Conservation (phyloP, 768 basidiomycete genomes). For the Leucogyrophana mollusca region DNA sequence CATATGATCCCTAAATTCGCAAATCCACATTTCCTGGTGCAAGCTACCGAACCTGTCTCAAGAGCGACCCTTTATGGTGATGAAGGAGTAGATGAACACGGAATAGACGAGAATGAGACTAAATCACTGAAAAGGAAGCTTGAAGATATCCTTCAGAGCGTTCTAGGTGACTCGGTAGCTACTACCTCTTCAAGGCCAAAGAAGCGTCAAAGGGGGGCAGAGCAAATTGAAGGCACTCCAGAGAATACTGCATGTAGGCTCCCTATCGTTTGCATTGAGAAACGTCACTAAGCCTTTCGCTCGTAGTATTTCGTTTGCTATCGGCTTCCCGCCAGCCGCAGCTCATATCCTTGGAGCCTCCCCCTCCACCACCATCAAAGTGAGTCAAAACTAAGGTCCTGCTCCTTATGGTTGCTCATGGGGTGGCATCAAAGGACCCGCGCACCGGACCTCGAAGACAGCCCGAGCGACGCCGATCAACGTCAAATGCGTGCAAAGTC, state of each 20-base stretch:
- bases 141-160: slow-evolving; percentile 18
- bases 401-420: not conserved
- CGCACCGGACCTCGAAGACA: slow-evolving; percentile 53
- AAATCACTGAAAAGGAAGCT: slow-evolving; percentile 17
- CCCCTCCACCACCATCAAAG: slow-evolving; percentile 40
- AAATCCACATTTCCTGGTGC: slow-evolving; percentile 45
- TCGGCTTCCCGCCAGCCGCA: slow-evolving; percentile 33
- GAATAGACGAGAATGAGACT: slow-evolving; percentile 8
- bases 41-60: slow-evolving; percentile 31
- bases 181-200: not conserved
- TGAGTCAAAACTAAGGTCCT: slow-evolving; percentile 19
- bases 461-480: slow-evolving; percentile 37
- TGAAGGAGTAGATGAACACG: slow-evolving; percentile 8
- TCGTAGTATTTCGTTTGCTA: slow-evolving; percentile 48
- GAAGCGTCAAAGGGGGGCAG: slow-evolving; percentile 6
- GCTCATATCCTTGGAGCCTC: slow-evolving; percentile 42
- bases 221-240: too few relatives aligned
- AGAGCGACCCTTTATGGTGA: slow-evolving; percentile 29
- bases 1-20: slow-evolving; percentile 39
- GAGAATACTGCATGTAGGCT: too few relatives aligned
- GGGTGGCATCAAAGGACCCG: slow-evolving; percentile 31
- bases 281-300: not conserved
- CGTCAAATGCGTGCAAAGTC: slow-evolving; percentile 39
- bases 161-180: slow-evolving; percentile 10
- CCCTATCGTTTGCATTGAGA: too few relatives aligned